Base-by-base conservation (phyloP, 805 yeast species). In the Hanseniaspora valbyensis region DNA sequence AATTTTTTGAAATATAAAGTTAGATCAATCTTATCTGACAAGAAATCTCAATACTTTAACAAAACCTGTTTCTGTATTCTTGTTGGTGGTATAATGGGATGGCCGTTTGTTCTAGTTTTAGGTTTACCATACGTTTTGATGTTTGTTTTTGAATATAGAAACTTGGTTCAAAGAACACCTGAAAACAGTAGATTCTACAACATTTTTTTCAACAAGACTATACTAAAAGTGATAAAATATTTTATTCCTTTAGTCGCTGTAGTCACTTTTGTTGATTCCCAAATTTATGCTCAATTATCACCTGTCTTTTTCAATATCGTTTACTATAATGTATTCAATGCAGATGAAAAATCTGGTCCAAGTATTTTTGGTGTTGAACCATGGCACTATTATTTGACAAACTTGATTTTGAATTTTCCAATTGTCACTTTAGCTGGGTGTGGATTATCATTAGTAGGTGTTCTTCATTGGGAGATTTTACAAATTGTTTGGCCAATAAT, bases 281-380 rank as follows among this genome's bases (percentile, higher is more conserved):
- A 65, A 13, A 77, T 80, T 54, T 89, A 87, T 61, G 70, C 75
- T 7, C 74, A 72, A 44, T 60, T 77, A 7, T 71, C 75, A 1
- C 71, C 85, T 26, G 94, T 89, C 2, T 89, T 96, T 0, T 68
- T 81, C 56, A 90, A 89, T 60, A 88, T 88, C 54, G 81, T 88
- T 4, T 64, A 78, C 21, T 90, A 90, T 66, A 89, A 90, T 59
- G 95, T 89, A 1, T 66, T 81, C 52, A 63, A 71, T 60, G 79
- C 94, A 0, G 69, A 71, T 52, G 83, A 77, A 38, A 57, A 62
- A 4, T 71, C 85, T 24, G 96, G 96, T 0, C 96, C 96, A 1
- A 81, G 84, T 53, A 87, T 90, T 22, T 90, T 88, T 66, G 96
- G 96, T 25, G 76, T 76, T 5, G 96, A 89, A 63, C 86, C 92